These are phyloP conservation scores for Botrytis squamosa DNA, from an alignment of 2,329 filamentous ascomycete species.

Conservation along the genomic window DNA sequence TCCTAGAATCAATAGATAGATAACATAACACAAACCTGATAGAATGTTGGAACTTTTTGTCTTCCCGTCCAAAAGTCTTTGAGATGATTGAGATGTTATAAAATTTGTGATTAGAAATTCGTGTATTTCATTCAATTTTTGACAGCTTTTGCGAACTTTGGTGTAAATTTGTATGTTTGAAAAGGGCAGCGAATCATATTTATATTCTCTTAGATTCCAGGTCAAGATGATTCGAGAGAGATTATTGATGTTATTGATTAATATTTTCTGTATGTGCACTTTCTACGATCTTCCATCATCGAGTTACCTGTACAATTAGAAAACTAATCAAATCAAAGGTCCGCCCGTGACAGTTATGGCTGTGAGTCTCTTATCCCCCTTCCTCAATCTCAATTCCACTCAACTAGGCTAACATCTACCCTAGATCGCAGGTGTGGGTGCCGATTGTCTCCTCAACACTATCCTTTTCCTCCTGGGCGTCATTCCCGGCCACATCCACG, in stretches of 20 bases:
- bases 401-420: background rate
- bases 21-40: background rate
- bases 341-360: conserved; percentile 34
- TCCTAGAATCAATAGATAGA: background rate
- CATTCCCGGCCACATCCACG: conserved; percentile 37
- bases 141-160: background rate
- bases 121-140: background rate
- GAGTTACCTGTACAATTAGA: no score
- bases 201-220: background rate
- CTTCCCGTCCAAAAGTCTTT: background rate
- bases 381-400: no score
- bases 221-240: conserved; percentile 25
- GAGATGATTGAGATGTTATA: background rate
- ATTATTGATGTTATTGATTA: conserved; percentile 27
- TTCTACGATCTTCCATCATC: background rate
- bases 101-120: background rate
- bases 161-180: background rate
- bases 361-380: conserved; percentile 16
- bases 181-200: background rate
- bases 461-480: conserved; percentile 33
- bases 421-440: conserved; percentile 28
- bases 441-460: conserved; percentile 33
- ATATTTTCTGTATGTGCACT: conserved; percentile 31
- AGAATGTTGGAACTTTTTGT: background rate
- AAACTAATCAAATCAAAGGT: conserved; percentile 16